These are phyloP conservation scores for Geotrichum carabidarum DNA, from an alignment of 1,139 yeast species.

Conservation along the genomic window DNA sequence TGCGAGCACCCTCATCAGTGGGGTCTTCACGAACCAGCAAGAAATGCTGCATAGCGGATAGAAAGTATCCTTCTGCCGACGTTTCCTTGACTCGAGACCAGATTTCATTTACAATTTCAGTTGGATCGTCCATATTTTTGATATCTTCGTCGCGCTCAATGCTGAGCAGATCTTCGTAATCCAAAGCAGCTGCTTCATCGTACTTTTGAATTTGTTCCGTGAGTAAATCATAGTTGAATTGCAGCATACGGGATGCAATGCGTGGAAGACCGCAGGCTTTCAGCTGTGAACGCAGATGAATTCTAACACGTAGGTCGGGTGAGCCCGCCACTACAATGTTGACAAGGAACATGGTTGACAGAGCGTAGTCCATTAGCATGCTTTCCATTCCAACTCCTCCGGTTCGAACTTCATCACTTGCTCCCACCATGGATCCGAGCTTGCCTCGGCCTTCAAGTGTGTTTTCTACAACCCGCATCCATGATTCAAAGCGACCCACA, in stretches of 20 bases:
- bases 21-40: slow-evolving; percentile 47
- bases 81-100: slow-evolving; percentile 58
- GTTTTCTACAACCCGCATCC: slow-evolving; percentile 69
- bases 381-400: slow-evolving; percentile 61
- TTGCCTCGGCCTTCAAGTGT: slow-evolving; percentile 85
- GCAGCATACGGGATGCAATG: slow-evolving; percentile 56
- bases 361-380: slow-evolving; percentile 71
- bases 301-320: slow-evolving; percentile 57
- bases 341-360: slow-evolving; percentile 70
- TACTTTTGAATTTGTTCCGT: slow-evolving; percentile 63
- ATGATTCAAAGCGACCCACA: slow-evolving; percentile 67
- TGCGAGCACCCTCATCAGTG: slow-evolving; percentile 61
- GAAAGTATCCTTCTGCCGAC: slow-evolving; percentile 61
- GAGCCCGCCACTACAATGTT: slow-evolving; percentile 68
- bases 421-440: slow-evolving; percentile 87
- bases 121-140: slow-evolving; percentile 52
- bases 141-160: slow-evolving; percentile 55
- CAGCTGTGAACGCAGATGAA: slow-evolving; percentile 71
- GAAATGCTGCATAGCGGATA: slow-evolving; percentile 79
- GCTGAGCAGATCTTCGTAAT: slow-evolving; percentile 59
- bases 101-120: slow-evolving; percentile 54
- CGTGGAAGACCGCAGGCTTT: slow-evolving; percentile 69
- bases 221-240: slow-evolving; percentile 58
- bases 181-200: slow-evolving; percentile 62
- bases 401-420: slow-evolving; percentile 75